Conservation (phyloP, 2,329 filamentous ascomycete genomes). For the Calonectria pseudoturangicola region DNA sequence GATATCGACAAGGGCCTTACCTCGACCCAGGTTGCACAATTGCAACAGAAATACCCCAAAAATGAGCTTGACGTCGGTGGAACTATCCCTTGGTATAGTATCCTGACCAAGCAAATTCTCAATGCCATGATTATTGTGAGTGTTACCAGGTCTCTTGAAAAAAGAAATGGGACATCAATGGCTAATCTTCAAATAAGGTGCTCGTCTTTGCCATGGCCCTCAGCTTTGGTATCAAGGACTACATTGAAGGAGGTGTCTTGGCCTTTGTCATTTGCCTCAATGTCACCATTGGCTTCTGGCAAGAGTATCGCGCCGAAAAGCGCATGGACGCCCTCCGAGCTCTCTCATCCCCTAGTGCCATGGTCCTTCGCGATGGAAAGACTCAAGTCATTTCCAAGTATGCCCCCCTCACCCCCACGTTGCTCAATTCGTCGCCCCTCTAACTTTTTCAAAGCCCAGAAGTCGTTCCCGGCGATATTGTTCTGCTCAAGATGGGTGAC, state of each 20-base stretch:
- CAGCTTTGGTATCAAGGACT: slow-evolving; percentile 80
- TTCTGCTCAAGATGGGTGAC: slow-evolving; percentile 81
- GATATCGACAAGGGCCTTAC: slow-evolving; percentile 81
- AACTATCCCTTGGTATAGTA: slow-evolving; percentile 81
- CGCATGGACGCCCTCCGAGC: slow-evolving; percentile 79
- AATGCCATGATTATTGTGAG: slow-evolving; percentile 86
- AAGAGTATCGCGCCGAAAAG: slow-evolving; percentile 79
- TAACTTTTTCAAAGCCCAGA: slow-evolving; percentile 66
- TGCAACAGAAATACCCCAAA: slow-evolving; percentile 76
- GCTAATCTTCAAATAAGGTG: slow-evolving; percentile 69
- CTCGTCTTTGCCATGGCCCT: slow-evolving; percentile 86
- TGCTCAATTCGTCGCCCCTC: neutral
- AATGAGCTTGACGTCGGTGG: slow-evolving; percentile 84
- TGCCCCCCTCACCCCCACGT: slow-evolving; percentile 51
- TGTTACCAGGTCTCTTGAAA: slow-evolving; percentile 34
- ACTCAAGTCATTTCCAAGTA: slow-evolving; percentile 75
- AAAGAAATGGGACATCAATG: slow-evolving; percentile 20
- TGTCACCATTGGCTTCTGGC: slow-evolving; percentile 80
- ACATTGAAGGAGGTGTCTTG: slow-evolving; percentile 81
- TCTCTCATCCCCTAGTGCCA: slow-evolving; percentile 78
- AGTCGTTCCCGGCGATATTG: slow-evolving; percentile 83
- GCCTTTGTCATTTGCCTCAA: slow-evolving; percentile 81
- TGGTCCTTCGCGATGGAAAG: slow-evolving; percentile 76
- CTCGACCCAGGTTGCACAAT: slow-evolving; percentile 73
- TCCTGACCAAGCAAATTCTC: slow-evolving; percentile 82